Percentiles rank a stretch among this genome's conserved stretches.
These are phyloP conservation scores for Sequoiadendron giganteum DNA, from an alignment of 75 land plant genomes.

Conservation along the genomic window DNA sequence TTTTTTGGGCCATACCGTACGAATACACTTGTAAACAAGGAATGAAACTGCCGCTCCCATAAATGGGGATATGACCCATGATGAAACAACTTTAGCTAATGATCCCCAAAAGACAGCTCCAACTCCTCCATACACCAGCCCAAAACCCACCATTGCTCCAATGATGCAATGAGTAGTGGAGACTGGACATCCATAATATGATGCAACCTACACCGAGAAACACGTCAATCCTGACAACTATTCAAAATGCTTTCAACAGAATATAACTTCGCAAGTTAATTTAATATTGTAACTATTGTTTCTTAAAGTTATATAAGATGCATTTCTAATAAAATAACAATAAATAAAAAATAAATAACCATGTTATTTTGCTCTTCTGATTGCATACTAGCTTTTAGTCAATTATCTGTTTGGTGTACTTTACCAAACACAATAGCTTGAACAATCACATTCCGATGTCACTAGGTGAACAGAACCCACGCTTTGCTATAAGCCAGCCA, in stretches of 20 bases:
- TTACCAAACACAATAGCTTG: background rate
- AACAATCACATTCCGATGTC: background rate
- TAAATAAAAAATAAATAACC: background rate
- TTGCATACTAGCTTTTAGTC: background rate
- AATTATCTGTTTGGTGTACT: background rate
- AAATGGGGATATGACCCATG: constrained; percentile 92
- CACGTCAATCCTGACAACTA: background rate
- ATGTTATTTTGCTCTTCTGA: background rate
- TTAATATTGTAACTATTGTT: background rate
- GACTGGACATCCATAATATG: constrained; percentile 96
- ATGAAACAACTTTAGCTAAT: constrained; percentile 70
- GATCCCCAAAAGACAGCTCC: constrained; percentile 90
- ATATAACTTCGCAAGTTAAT: background rate
- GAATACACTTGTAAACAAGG: constrained; percentile 89
- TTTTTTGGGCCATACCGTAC: constrained; percentile 54
- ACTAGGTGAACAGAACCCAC: background rate
- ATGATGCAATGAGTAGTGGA: constrained; percentile 98
- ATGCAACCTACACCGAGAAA: constrained; percentile 72
- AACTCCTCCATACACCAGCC: constrained; percentile 84
- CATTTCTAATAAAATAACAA: background rate
- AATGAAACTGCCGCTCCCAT: constrained; percentile 84
- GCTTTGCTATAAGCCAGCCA: background rate
- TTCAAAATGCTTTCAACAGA: background rate
- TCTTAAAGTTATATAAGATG: background rate
- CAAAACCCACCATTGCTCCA: constrained; percentile 96